Conservation (phyloP, 345 rosid species). For the Eucalyptus albens region DNA sequence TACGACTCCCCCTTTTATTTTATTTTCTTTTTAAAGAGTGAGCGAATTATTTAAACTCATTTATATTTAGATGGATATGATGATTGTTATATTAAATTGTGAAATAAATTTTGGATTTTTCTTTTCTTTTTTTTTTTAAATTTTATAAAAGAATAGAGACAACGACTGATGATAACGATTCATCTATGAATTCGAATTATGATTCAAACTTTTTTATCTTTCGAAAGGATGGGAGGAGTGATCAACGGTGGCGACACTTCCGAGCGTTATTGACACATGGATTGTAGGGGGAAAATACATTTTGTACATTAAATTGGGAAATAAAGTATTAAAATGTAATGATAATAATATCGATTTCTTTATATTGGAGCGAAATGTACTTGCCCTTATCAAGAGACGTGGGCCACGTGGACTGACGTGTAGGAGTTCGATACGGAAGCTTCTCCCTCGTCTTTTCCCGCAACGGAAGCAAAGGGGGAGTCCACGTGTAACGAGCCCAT, state of each 20-base stretch:
- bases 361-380: not conserved
- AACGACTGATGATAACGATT: accelerated
- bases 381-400: not conserved
- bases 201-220: not conserved
- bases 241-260: not conserved
- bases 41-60: not conserved
- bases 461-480: not conserved
- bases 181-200: accelerated
- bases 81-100: not conserved
- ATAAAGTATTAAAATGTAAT: not conserved
- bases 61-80: not conserved
- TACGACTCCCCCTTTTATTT: not conserved
- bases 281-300: not conserved
- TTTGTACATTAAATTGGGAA: not conserved
- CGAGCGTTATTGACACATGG: not conserved
- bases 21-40: too few relatives aligned
- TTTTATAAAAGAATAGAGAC: accelerated
- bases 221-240: not conserved
- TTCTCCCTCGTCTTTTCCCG: not conserved
- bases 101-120: not conserved
- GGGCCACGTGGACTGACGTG: not conserved
- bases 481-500: not conserved
- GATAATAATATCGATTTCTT: not conserved
- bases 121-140: accelerated
- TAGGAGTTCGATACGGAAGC: not conserved